These are phyloP conservation scores for Daldinia concentrica DNA, from an alignment of 495 filamentous ascomycete genomes.

Conservation along the genomic window DNA sequence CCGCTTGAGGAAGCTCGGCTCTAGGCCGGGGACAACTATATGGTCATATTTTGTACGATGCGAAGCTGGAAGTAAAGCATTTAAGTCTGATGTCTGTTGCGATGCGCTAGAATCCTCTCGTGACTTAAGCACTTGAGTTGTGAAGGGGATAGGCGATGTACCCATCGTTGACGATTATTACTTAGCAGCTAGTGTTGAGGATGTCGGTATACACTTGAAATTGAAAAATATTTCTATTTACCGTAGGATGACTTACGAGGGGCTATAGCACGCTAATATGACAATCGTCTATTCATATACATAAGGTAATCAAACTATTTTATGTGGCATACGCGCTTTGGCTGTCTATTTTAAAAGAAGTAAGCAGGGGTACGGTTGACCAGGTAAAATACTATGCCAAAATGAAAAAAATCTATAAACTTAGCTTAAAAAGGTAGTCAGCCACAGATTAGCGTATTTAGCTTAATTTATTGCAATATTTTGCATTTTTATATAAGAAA, in stretches of 20 bases:
- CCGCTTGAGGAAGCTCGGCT: slow-evolving; percentile 30
- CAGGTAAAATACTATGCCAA: too few species aligned
- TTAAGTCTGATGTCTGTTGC: slow-evolving; percentile 12
- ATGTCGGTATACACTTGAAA: not conserved
- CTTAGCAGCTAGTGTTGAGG: not conserved
- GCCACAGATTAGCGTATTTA: too few species aligned
- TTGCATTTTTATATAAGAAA: too few species aligned
- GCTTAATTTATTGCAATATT: too few species aligned
- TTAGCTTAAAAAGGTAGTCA: too few species aligned
- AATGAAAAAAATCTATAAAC: too few species aligned
- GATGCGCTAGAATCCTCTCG: not conserved
- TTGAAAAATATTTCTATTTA: not conserved
- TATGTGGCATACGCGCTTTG: not conserved
- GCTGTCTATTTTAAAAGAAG: slow-evolving; percentile 5
- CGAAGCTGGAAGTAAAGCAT: slow-evolving; percentile 43
- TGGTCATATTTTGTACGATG: slow-evolving; percentile 40
- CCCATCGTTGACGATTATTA: slow-evolving; percentile 23
- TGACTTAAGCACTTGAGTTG: slow-evolving; percentile 27
- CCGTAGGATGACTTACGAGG: not conserved
- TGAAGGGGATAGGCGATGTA: slow-evolving; percentile 31
- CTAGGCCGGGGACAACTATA: slow-evolving; percentile 33
- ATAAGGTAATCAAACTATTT: slow-evolving; percentile 1
- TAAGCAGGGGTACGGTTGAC: too few species aligned
- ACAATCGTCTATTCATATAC: not conserved
- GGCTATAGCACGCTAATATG: slow-evolving; percentile 2